Conservation (phyloP, 805 yeast species). For the Yarrowia sp. region DNA sequence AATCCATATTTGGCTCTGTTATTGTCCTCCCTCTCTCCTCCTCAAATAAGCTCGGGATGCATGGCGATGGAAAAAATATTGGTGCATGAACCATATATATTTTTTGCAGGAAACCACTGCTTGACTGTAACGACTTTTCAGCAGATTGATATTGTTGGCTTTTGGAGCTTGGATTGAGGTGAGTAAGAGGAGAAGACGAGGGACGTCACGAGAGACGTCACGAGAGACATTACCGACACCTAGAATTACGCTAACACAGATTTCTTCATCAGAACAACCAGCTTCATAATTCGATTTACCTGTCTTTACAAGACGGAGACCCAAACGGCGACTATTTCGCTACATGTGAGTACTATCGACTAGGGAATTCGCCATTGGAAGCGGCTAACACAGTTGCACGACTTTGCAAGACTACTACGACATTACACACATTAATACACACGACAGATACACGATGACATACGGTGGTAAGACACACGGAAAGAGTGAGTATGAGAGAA, state of each 20-base stretch:
- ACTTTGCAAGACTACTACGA: background rate
- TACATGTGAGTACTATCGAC: slow-evolving; percentile 2
- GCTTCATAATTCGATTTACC: no score
- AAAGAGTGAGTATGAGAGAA: slow-evolving; percentile 8
- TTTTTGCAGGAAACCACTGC: slow-evolving; percentile 5
- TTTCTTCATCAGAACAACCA: no score
- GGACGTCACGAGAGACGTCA: no score
- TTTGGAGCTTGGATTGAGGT: background rate
- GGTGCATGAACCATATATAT: slow-evolving; percentile 20
- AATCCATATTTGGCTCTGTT: no score
- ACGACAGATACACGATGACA: slow-evolving; percentile 4
- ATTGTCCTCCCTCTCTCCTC: background rate
- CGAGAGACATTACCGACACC: no score
- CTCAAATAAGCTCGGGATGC: slow-evolving; percentile 23
- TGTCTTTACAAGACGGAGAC: no score
- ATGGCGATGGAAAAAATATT: slow-evolving; percentile 28
- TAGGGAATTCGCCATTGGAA: background rate
- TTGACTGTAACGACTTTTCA: slow-evolving; percentile 5
- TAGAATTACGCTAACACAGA: no score
- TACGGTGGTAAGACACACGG: background rate
- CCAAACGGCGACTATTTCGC: no score
- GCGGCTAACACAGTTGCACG: slow-evolving; percentile 20
- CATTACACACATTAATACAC: background rate
- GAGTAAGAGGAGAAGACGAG: background rate
- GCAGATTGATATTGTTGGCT: slow-evolving; percentile 6